Conservation (phyloP, 352 stramenopile species). For the Globisporangium mamillatum region DNA sequence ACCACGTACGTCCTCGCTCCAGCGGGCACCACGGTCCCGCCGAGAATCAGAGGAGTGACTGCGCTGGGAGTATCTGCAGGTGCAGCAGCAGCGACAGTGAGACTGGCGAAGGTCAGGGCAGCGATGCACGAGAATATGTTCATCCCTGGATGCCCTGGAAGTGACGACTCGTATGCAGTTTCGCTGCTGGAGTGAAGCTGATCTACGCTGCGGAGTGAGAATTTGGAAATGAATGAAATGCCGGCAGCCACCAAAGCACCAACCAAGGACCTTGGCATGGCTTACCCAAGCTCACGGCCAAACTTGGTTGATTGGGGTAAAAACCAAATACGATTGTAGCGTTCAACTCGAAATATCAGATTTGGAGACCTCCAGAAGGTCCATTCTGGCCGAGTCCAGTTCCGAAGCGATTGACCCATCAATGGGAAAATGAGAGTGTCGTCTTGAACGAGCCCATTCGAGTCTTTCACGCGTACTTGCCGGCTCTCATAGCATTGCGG, state of each 20-base stretch:
- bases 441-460: too few relatives aligned
- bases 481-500: too few relatives aligned
- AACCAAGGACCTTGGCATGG: too few relatives aligned
- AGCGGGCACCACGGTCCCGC: constrained; percentile 35
- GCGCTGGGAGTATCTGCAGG: not conserved
- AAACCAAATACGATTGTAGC: not conserved
- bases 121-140: not conserved
- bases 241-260: too few relatives aligned
- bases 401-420: too few relatives aligned
- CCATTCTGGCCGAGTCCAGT: not conserved
- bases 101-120: not conserved
- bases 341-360: not conserved
- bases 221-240: not conserved
- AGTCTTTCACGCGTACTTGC: too few relatives aligned
- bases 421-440: too few relatives aligned
- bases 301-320: not conserved
- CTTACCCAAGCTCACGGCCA: too few relatives aligned
- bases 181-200: not conserved
- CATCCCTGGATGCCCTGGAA: not conserved
- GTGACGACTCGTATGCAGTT: not conserved
- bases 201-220: not conserved
- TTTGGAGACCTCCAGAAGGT: not conserved
- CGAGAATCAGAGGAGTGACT: constrained; percentile 46
- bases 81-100: not conserved
- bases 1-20: constrained; percentile 33